phyloP scores from a whole-genome alignment of 371 early-diverging fungal genomes.

The Coemansia sp. region DNA sequence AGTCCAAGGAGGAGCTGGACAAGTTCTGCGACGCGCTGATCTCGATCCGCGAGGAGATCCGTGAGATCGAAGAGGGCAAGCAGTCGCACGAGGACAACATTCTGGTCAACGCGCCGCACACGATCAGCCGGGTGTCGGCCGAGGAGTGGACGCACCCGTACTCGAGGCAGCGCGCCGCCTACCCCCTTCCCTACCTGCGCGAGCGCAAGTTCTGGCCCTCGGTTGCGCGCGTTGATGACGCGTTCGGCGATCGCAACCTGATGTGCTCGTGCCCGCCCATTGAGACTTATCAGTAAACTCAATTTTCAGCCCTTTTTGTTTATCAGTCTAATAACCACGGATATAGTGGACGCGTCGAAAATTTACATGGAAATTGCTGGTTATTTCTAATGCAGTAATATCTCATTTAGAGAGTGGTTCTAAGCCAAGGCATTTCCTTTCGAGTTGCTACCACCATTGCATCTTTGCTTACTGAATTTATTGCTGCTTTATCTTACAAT shows the following conservation, averaged over 20 bases:
- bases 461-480: neutral
- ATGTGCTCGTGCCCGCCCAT: constrained; percentile 79
- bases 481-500: neutral
- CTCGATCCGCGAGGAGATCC: constrained; percentile 87
- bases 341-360: too few species aligned
- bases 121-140: constrained; percentile 68
- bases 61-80: constrained; percentile 78
- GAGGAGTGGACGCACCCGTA: constrained; percentile 86
- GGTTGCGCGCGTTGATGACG: constrained; percentile 88
- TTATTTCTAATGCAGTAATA: neutral
- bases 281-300: constrained; percentile 42
- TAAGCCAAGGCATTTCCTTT: too few species aligned
- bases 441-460: too few species aligned
- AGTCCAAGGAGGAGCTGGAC: constrained; percentile 88
- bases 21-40: constrained; percentile 98
- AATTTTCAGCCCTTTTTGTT: too few species aligned
- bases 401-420: neutral
- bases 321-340: too few species aligned
- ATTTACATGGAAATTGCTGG: neutral
- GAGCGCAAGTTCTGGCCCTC: constrained; percentile 96
- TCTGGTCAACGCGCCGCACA: constrained; percentile 87
- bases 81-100: constrained; percentile 82
- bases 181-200: constrained; percentile 78
- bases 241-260: constrained; percentile 92
- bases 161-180: constrained; percentile 85